Evolutionary conservation across 2,329 filamentous ascomycete genomes (phyloP).

Genomic region (Ophiostoma sp.): DNA sequence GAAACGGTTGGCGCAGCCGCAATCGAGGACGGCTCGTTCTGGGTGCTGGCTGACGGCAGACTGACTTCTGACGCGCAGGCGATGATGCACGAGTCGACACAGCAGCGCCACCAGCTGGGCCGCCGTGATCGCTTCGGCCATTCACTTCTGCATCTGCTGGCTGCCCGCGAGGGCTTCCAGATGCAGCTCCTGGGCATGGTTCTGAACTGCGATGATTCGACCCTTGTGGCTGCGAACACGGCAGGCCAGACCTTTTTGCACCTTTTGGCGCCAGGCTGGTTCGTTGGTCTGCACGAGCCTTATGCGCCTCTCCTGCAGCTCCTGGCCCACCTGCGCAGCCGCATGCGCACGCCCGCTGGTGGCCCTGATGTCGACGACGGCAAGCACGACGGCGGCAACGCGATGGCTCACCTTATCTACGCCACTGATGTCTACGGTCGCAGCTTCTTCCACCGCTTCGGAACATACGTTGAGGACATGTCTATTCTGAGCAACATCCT

Average conservation of each 20-base stretch:
- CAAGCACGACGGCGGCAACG: neutral
- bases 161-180: constrained; percentile 35
- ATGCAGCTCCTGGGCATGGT: constrained; percentile 33
- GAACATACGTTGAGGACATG: constrained; percentile 31
- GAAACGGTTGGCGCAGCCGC: constrained; percentile 24
- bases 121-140: constrained; percentile 44
- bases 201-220: constrained; percentile 27
- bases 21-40: constrained; percentile 29
- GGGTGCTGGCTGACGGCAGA: constrained; percentile 31
- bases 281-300: constrained; percentile 30
- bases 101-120: constrained; percentile 28
- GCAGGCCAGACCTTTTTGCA: constrained; percentile 48
- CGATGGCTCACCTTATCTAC: constrained; percentile 32
- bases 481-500: constrained; percentile 36
- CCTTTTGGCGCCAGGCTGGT: constrained; percentile 37
- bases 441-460: constrained; percentile 46
- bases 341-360: constrained; percentile 13
- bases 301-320: constrained; percentile 31
- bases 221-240: constrained; percentile 37
- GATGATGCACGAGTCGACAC: constrained; percentile 28
- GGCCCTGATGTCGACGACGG: neutral
- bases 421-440: constrained; percentile 48
- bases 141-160: constrained; percentile 44
- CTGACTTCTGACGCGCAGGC: constrained; percentile 31
- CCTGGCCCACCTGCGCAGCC: constrained; percentile 31